Conservation (phyloP, 306 rosid genomes). For the barrel medic (Medicago truncatula) region MtrunA17r5.0-ANR NC_053049.1:5705001-5705500, state of each 20-base stretch:
- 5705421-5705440: too few relatives aligned
- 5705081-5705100: constrained; percentile 86
- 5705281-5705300: constrained; percentile 94
- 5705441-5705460: too few relatives aligned
- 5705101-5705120: constrained; percentile 97
- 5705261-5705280: constrained; percentile 95
- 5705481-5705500: too few relatives aligned
- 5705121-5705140: constrained; percentile 60
- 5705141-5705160: constrained; percentile 34
- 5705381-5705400: not conserved
- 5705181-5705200: constrained; percentile 38
- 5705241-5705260: constrained; percentile 97
- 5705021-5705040: constrained; percentile 73
- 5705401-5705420: too few relatives aligned
- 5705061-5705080: constrained; percentile 97
- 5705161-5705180: not conserved
- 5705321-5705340: constrained; percentile 21
- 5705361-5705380: not conserved
- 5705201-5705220: constrained; percentile 66
- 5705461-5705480: too few relatives aligned
- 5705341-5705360: constrained; percentile 14
- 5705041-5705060: constrained; percentile 71
- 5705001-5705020: constrained; percentile 28
- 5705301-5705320: constrained; percentile 96
- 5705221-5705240: constrained; percentile 91